Evolutionary conservation across 331 rosid species (phyloP), one percentile per base, ranked within the genome.

Genomic region (Spiraea crenata): DNA sequence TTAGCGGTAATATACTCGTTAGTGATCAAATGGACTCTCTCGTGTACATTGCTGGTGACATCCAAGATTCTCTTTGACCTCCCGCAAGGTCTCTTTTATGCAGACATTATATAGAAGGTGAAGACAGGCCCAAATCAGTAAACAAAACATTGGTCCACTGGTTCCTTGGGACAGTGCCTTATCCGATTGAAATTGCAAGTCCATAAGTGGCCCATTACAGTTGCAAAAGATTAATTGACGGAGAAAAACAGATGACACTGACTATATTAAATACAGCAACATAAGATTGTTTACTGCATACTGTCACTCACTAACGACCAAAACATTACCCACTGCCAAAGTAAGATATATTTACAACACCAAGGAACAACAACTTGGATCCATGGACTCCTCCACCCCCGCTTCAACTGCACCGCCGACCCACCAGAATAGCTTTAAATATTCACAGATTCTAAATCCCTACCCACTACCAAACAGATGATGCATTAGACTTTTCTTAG

Each of bases 401-500:
- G 60, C 5, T 46, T 70, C 52, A 49, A 51, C 75, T 37, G 39
- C 64, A 62, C 76, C 76, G 70, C 67, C 57, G 72, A 17, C 65
- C 31, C 31, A 25, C 31, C 31, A 61, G 46, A 48, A 72, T 63
- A 46, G 44, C 67, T 58, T 42, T 61, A 38, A 68, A 59, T 81
- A 83, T 85, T 61, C 82, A 84, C 84, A 84, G 52, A 81, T 76
- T 67, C 80, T 74, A 77, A 15, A 7, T 50, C 85, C n/a, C 90
- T 82, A 83, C 83, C 49, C 69, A 66, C 79, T 71, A 74, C 68
- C 78, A 80, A 64, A 77, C 84, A 70, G 13, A 35, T 65, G 79
- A 62, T 56, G 60, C 86, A 75, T 73, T 79, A 46, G 52, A 54
- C 64, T 57, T 49, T 44, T 77, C 72, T 47, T 61, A 52, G 62